phyloP scores from a whole-genome alignment of 2,329 filamentous ascomycete genomes.

The Alternaria atra region DNA sequence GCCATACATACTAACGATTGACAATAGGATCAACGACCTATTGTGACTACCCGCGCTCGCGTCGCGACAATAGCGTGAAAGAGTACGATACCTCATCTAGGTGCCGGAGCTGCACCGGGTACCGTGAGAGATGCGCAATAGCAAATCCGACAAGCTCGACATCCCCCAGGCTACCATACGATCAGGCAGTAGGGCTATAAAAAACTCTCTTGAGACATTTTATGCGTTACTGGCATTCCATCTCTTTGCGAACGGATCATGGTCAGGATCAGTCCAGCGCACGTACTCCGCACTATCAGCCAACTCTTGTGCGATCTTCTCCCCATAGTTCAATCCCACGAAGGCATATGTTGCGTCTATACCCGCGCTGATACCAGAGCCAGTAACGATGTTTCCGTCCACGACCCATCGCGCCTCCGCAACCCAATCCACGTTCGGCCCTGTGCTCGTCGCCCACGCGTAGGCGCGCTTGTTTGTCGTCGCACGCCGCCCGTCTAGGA shows the following conservation, averaged over 20 bases:
- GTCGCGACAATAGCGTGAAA: background rate
- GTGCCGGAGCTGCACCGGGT: background rate
- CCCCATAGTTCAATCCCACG: constrained; percentile 62
- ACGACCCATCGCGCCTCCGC: constrained; percentile 60
- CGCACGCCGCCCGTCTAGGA: constrained; percentile 66
- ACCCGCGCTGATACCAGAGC: constrained; percentile 70
- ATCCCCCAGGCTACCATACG: background rate
- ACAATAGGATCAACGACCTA: too few relatives aligned
- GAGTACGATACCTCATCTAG: too few relatives aligned
- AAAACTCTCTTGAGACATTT: background rate
- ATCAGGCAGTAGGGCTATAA: background rate
- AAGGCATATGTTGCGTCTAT: constrained; percentile 68
- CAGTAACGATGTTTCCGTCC: constrained; percentile 72
- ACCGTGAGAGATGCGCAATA: background rate
- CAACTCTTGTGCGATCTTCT: constrained; percentile 58
- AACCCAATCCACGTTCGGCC: constrained; percentile 68
- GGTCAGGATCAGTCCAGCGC: constrained; percentile 58
- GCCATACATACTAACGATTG: background rate
- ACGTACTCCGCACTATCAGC: constrained; percentile 65
- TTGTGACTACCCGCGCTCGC: background rate
- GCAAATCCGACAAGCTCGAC: background rate
- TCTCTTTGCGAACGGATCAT: constrained; percentile 64
- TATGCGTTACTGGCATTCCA: constrained; percentile 18
- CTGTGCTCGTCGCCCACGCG: constrained; percentile 48
- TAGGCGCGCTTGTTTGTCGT: constrained; percentile 72